Base-by-base conservation (phyloP, 495 filamentous ascomycete genomes). In the Lasiosphaeria hispida region DNA sequence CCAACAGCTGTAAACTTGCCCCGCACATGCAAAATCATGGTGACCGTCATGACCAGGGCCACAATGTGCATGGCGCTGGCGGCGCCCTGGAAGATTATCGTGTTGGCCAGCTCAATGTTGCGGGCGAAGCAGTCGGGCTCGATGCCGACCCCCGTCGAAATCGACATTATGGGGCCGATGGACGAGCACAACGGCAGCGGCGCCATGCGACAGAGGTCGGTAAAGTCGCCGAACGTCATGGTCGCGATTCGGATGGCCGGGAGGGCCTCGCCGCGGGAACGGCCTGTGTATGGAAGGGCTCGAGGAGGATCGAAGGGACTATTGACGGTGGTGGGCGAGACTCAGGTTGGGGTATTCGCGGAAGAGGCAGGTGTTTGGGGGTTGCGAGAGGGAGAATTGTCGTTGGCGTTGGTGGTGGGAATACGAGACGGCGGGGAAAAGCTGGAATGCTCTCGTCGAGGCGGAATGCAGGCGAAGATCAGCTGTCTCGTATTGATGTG, bases 1-100 rank as follows among this genome's bases (percentile, higher is more conserved):
- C 93, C 94, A 68, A 99, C 93, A 64, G 94, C 94, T 11, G 94
- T 99, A 71, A 99, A 99, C 72, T 99, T 99, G 57, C 89, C 91
- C 64, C 94, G 82, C 58, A 99, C 89, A 69, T 99, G 94, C 55
- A 99, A 71, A 41, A 97, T 89, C 94, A 99, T 99, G 65, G 96
- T 89, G 7, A 90, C 87, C 7, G 90, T 94, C 93, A 97, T 97
- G 58, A 81, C 78, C 42, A 99, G 76, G 4, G 95, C 91, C 50
- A 90, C 80, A 61, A 99, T 97, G 71, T 99, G 93, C 75, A 93
- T 86, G 69, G 94, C 94, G 50, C 87, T 89, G 15, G 91, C 85
- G 11, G 92, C 94, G 69, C 89, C 90, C 73, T 97, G 85, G 70
- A 99, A 99, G 63, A 99, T 97, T 73, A 97, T 90, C 9, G 94